Conservation (phyloP, 2,329 filamentous ascomycete species). For the Dichotomopilus funicola region DNA sequence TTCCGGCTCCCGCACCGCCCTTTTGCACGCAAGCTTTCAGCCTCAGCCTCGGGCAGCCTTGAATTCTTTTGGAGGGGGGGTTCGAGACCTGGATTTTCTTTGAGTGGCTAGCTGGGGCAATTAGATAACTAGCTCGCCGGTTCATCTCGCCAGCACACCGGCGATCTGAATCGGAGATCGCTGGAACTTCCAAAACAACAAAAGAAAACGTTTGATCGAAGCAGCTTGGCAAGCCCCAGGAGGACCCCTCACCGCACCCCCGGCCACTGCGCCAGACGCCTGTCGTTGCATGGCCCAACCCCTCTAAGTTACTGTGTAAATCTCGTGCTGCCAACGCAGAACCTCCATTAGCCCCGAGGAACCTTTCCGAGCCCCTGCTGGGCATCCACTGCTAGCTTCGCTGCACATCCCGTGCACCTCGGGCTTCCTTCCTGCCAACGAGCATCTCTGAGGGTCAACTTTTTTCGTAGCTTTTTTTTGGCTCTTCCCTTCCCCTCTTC, state of each 20-base stretch:
- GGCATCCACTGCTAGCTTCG: neutral
- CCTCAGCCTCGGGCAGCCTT: constrained; percentile 3
- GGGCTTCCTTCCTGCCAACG: neutral
- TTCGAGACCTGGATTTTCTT: too few relatives aligned
- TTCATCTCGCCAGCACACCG: constrained; percentile 3
- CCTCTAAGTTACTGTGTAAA: constrained; percentile 8
- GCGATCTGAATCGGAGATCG: neutral
- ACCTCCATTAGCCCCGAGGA: constrained; percentile 2
- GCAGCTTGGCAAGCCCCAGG: too few relatives aligned
- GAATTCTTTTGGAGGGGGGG: too few relatives aligned
- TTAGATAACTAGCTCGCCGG: constrained; percentile 1
- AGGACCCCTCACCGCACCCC: neutral
- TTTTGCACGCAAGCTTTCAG: neutral
- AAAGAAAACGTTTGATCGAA: neutral
- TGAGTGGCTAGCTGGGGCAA: neutral
- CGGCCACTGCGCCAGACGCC: neutral
- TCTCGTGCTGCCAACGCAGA: constrained; percentile 13
- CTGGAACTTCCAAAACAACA: neutral
- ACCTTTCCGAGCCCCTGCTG: constrained; percentile 2
- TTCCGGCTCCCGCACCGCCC: neutral
- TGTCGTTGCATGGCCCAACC: constrained; percentile 17
- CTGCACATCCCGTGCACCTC: neutral
- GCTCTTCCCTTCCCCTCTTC: too few relatives aligned
- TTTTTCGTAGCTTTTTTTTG: neutral
- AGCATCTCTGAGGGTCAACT: neutral